phyloP scores from a whole-genome alignment of 768 basidiomycete genomes.

The Kwoniella dendrophila region DNA sequence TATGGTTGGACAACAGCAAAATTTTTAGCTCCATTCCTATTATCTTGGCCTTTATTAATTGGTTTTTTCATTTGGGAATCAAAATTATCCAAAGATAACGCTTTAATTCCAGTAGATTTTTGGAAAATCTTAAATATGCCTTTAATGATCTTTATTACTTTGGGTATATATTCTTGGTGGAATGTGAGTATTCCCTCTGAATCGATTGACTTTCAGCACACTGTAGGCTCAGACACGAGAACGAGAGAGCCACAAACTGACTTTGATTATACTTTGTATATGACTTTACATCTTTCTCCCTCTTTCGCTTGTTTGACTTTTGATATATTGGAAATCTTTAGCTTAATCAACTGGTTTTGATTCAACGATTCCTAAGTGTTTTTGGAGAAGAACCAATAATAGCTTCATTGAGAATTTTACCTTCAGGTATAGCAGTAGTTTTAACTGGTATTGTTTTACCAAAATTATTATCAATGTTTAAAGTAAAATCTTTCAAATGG shows the following conservation, averaged over 20 bases:
- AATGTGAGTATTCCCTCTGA: slow-evolving; percentile 11
- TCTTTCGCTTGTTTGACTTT: background rate
- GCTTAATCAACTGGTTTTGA: slow-evolving; percentile 32
- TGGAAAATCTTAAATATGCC: slow-evolving; percentile 54
- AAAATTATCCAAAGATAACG: slow-evolving; percentile 36
- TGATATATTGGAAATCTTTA: background rate
- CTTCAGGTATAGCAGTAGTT: slow-evolving; percentile 41
- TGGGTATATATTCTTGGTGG: slow-evolving; percentile 50
- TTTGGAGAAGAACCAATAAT: slow-evolving; percentile 39
- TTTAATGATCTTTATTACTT: slow-evolving; percentile 42
- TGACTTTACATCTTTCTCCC: too few species aligned
- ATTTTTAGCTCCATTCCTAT: slow-evolving; percentile 49
- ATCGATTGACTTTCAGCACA: too few species aligned
- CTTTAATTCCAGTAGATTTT: slow-evolving; percentile 45
- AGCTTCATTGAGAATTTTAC: slow-evolving; percentile 44
- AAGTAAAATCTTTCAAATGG: slow-evolving; percentile 23
- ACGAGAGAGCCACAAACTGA: too few species aligned
- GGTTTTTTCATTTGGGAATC: slow-evolving; percentile 51
- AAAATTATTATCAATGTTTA: slow-evolving; percentile 21
- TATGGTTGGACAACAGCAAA: slow-evolving; percentile 49
- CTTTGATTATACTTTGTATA: too few species aligned
- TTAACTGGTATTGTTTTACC: slow-evolving; percentile 30
- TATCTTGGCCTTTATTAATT: slow-evolving; percentile 44
- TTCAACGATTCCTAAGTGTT: slow-evolving; percentile 35
- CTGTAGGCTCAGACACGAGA: too few species aligned